Conservation (phyloP, 1,284 basidiomycete species). For the Apiotrichum laibachii region DNA sequence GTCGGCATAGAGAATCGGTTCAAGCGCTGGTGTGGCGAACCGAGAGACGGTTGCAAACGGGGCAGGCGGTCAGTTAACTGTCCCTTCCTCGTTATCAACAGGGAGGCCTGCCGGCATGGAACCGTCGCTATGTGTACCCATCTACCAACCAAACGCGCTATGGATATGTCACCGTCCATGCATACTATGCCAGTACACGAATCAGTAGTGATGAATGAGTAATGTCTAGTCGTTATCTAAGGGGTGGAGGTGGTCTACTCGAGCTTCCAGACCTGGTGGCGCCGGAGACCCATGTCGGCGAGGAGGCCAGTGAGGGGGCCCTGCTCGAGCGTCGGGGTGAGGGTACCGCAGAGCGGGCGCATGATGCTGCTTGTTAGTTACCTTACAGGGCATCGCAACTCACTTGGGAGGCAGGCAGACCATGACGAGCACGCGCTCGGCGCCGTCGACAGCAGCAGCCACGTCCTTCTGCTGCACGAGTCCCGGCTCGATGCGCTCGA, state of each 20-base stretch:
- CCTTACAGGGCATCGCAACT: constrained; percentile 3
- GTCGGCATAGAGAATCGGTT: too few species aligned
- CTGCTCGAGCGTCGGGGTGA: constrained; percentile 40
- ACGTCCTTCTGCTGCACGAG: constrained; percentile 8
- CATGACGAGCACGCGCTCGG: constrained; percentile 29
- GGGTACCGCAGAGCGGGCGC: constrained; percentile 39
- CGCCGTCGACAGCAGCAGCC: neutral
- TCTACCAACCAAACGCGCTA: too few species aligned
- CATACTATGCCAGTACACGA: neutral
- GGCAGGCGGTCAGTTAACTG: too few species aligned
- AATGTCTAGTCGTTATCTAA: constrained; percentile 12
- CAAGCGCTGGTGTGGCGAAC: too few species aligned
- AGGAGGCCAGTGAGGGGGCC: constrained; percentile 41
- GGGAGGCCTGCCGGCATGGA: too few species aligned
- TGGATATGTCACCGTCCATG: too few species aligned
- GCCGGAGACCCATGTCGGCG: constrained; percentile 36
- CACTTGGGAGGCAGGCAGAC: constrained; percentile 45
- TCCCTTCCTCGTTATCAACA: too few species aligned
- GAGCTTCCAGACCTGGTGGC: constrained; percentile 42
- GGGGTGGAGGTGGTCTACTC: constrained; percentile 23
- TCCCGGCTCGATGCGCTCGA: constrained; percentile 21
- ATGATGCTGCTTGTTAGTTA: constrained; percentile 29
- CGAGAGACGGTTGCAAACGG: too few species aligned
- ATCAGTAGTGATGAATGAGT: neutral
- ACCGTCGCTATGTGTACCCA: neutral